Percentiles rank a stretch among this genome's conserved stretches.
These are phyloP conservation scores for Candida golubevii DNA, from an alignment of 805 yeast species.

Conservation along the genomic window DNA sequence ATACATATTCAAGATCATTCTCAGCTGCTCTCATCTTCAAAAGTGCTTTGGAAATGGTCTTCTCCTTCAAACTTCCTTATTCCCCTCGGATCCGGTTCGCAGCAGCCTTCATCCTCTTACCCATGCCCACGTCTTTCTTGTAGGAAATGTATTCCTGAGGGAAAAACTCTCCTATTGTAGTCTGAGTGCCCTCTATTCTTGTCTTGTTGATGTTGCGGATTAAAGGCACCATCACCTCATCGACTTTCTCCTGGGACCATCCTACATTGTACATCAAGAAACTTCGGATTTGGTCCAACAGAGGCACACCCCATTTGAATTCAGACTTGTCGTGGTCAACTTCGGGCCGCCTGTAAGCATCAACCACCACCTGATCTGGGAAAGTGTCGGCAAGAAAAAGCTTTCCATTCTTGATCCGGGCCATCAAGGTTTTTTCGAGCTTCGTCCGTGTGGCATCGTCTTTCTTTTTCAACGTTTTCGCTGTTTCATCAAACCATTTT, in stretches of 20 bases:
- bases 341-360: conserved; percentile 76
- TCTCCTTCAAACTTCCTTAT: neutral
- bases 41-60: too few relatives aligned
- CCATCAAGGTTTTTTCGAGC: conserved; percentile 55
- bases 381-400: conserved; percentile 56
- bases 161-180: conserved; percentile 63
- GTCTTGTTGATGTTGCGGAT: conserved; percentile 72
- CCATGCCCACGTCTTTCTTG: conserved; percentile 44
- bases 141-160: conserved; percentile 52
- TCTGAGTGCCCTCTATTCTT: conserved; percentile 50
- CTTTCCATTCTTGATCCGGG: conserved; percentile 49
- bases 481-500: conserved; percentile 54
- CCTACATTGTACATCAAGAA: conserved; percentile 68
- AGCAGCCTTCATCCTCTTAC: conserved; percentile 61
- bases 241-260: conserved; percentile 74
- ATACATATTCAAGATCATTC: too few relatives aligned
- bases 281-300: conserved; percentile 69
- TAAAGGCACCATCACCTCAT: conserved; percentile 81
- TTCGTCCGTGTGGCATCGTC: conserved; percentile 38
- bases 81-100: conserved; percentile 41
- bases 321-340: conserved; percentile 77
- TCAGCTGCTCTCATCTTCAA: too few relatives aligned
- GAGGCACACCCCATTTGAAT: conserved; percentile 90
- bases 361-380: conserved; percentile 64
- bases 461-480: conserved; percentile 32